Percentiles rank a stretch among this genome's conserved stretches.
phyloP scores from a whole-genome alignment of 257 asterid species.

The Datura wrightii region DNA sequence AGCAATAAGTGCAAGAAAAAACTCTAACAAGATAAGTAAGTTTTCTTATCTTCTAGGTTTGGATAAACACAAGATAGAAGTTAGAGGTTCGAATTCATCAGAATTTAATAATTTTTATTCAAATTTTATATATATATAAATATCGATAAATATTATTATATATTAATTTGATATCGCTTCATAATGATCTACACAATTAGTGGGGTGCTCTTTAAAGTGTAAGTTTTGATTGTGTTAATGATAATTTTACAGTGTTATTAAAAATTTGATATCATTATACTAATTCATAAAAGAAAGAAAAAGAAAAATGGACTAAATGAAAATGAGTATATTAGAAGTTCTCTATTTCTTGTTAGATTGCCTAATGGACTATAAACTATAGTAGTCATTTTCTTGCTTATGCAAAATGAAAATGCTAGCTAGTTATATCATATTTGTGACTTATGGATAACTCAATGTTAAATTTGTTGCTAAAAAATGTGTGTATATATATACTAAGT shows the following conservation, averaged over 20 bases:
- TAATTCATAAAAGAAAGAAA: too few relatives aligned
- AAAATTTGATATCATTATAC: too few relatives aligned
- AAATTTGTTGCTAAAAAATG: not conserved
- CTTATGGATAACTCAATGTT: not conserved
- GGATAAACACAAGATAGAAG: slow-evolving; percentile 17
- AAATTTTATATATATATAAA: too few relatives aligned
- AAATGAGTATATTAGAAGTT: not conserved
- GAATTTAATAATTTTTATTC: too few relatives aligned
- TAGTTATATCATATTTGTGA: not conserved
- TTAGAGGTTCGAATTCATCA: not conserved
- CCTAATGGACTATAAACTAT: not conserved
- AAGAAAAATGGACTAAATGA: not conserved
- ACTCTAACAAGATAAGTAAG: not conserved
- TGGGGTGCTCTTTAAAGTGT: too few relatives aligned
- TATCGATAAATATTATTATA: too few relatives aligned
- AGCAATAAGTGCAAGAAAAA: not conserved
- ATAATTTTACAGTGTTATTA: too few relatives aligned
- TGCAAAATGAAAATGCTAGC: not conserved
- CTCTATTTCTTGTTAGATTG: not conserved
- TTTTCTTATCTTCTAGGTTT: slow-evolving; percentile 28
- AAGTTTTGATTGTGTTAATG: too few relatives aligned
- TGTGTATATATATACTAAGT: too few relatives aligned
- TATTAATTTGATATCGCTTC: too few relatives aligned
- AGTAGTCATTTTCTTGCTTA: not conserved
- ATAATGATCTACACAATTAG: too few relatives aligned